phyloP scores from a whole-genome alignment of 805 yeast genomes.

The Komagataella pseudopastoris region DNA sequence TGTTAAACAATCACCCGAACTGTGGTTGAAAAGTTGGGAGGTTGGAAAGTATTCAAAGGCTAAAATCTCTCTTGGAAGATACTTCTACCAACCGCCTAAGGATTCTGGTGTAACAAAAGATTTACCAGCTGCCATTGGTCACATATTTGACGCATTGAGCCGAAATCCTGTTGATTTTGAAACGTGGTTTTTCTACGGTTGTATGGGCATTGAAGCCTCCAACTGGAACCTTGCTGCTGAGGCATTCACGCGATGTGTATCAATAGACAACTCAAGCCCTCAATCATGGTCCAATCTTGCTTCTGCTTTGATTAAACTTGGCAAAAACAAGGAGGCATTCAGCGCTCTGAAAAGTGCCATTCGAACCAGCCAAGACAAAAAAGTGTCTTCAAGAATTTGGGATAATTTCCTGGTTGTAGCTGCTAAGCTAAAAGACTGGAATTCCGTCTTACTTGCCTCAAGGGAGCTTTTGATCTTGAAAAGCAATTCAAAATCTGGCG shows the following conservation, averaged over 20 bases:
- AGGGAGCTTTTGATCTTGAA: conserved; percentile 45
- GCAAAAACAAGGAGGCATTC: conserved; percentile 66
- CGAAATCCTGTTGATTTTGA: conserved; percentile 64
- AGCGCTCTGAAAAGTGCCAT: conserved; percentile 76
- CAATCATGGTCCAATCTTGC: conserved; percentile 90
- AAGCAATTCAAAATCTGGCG: conserved; percentile 29
- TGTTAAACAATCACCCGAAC: conserved; percentile 55
- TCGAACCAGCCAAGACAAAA: conserved; percentile 42
- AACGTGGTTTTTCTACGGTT: conserved; percentile 89
- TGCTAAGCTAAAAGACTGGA: conserved; percentile 75
- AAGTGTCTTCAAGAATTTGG: conserved; percentile 80
- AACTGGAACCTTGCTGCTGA: conserved; percentile 73
- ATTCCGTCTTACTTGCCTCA: conserved; percentile 71
- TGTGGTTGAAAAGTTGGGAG: conserved; percentile 85
- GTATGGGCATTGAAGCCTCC: conserved; percentile 65
- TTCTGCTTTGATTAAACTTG: conserved; percentile 53
- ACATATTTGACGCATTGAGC: conserved; percentile 61
- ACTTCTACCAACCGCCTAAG: conserved; percentile 52
- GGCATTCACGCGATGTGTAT: conserved; percentile 84
- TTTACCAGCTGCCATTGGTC: conserved; percentile 38
- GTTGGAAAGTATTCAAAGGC: conserved; percentile 75
- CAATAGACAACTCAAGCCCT: conserved; percentile 68
- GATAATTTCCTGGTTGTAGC: conserved; percentile 80
- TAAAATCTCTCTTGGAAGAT: conserved; percentile 68
- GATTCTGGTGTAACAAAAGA: conserved; percentile 38